A percentile compares a stretch with the other conserved stretches of the same genome.
Conservation (phyloP, 2,329 filamentous ascomycete species). For the Elsinoe arachidis region DNA sequence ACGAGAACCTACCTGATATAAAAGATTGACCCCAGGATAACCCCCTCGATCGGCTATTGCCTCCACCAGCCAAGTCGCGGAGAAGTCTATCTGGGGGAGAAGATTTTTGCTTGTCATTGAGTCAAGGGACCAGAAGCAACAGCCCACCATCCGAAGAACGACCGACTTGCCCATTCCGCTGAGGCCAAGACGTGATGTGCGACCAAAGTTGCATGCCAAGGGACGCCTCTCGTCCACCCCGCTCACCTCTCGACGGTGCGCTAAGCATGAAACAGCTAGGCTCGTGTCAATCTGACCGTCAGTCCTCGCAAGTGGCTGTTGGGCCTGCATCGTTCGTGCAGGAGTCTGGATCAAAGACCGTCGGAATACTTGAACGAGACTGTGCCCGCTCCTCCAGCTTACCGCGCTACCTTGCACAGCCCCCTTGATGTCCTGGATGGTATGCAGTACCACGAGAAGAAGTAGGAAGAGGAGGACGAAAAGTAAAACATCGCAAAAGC, state of each 20-base stretch:
- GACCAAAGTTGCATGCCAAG: not conserved
- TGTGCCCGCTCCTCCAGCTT: not conserved
- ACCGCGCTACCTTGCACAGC: conserved; percentile 1
- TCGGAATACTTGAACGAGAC: not conserved
- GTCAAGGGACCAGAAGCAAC: conserved; percentile 2
- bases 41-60: not conserved
- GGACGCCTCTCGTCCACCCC: conserved; percentile 1
- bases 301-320: not conserved
- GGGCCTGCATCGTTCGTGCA: not conserved
- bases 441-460: not conserved
- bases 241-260: not conserved
- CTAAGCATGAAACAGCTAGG: conserved; percentile 5
- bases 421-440: not conserved
- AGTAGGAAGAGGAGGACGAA: not conserved
- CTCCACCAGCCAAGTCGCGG: conserved; percentile 4
- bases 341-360: not conserved
- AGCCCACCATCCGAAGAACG: not conserved
- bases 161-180: conserved; percentile 6
- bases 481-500: too few relatives aligned
- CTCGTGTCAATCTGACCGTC: not conserved
- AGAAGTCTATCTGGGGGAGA: not conserved
- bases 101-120: not conserved
- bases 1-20: conserved; percentile 5
- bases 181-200: conserved; percentile 5
- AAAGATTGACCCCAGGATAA: not conserved